These are phyloP conservation scores for Heimioporus retisporus DNA, from an alignment of 1,284 basidiomycete genomes.

Conservation along the genomic window DNA sequence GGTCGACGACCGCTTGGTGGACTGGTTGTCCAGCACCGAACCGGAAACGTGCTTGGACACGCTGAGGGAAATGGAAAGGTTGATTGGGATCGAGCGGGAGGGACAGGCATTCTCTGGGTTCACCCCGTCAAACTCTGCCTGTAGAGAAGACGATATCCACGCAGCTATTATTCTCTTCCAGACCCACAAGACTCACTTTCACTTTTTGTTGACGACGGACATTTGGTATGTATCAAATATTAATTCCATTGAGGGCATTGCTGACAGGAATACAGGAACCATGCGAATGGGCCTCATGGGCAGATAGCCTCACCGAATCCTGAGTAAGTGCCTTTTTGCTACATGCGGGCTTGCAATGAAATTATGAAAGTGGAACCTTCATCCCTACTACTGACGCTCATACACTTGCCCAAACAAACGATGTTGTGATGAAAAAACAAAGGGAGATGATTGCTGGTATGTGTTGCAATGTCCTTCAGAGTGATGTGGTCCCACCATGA, in stretches of 20 bases:
- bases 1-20: constrained; percentile 9
- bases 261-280: too few species aligned
- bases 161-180: constrained; percentile 9
- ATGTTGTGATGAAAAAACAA: neutral
- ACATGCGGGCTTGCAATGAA: neutral
- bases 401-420: too few species aligned
- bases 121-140: neutral
- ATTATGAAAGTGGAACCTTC: too few species aligned
- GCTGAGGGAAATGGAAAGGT: constrained; percentile 1
- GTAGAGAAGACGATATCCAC: constrained; percentile 7
- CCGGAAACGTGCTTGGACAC: constrained; percentile 3
- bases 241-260: neutral
- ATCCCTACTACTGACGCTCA: too few species aligned
- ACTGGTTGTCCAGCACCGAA: constrained; percentile 17
- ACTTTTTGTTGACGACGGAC: constrained; percentile 16
- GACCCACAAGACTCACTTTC: constrained; percentile 5
- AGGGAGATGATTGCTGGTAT: constrained; percentile 12
- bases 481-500: neutral
- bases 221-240: constrained; percentile 19
- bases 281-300: too few species aligned
- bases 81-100: neutral
- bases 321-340: too few species aligned
- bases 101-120: neutral
- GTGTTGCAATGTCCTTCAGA: neutral
- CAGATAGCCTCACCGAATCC: too few species aligned